Base-by-base conservation (phyloP, 345 rosid genomes). In the Bretschneidera sinensis region DNA sequence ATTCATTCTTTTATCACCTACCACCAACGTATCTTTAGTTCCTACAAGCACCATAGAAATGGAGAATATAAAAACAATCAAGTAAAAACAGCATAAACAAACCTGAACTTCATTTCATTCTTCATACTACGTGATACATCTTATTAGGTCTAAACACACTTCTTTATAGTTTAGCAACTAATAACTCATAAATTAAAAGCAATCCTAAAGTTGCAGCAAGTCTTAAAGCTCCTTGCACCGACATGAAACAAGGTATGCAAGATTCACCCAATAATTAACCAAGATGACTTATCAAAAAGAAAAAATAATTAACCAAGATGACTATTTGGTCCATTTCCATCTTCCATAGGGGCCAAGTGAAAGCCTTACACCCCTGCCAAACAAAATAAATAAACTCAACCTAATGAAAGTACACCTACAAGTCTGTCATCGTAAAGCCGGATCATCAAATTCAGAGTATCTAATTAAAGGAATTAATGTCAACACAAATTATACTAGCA, bases 321-420 rank as follows among this genome's bases (percentile, higher is more conserved):
- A 24, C 45, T n/a, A n/a, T n/a, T n/a, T n/a, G n/a, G n/a, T n/a
- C n/a, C 59, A 50, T 55, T 55, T 51, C 33, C 11, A 51, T 57
- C 68, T 39, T 52, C 28, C 68, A 48, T 39, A 39, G 45, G 11
- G 45, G 45, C 21, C 53, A 56, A 50, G 17, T 24, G 55, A 66
- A 57, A 61, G 13, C 21, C 49, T 35, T 24, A 58, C n/a, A 72
- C 54, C 61, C 75, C 67, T 71, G 53, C 47, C 31, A 67, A 47
- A 52, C 28, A 57, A 25, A 65, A 55, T 48, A 61, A 51, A 48
- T 51, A 59, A 65, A 24, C 53, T 21, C 54, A 34, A 10, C 35
- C 0, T 14, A 70, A 20, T n/a, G 24, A 13, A 58, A 39, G 11
- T 9, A 54, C 31, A 55, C 0, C 57, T 18, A 54, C 33, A 5